phyloP scores from a whole-genome alignment of 2,329 filamentous ascomycete genomes.

The Penicillium sp. region DNA sequence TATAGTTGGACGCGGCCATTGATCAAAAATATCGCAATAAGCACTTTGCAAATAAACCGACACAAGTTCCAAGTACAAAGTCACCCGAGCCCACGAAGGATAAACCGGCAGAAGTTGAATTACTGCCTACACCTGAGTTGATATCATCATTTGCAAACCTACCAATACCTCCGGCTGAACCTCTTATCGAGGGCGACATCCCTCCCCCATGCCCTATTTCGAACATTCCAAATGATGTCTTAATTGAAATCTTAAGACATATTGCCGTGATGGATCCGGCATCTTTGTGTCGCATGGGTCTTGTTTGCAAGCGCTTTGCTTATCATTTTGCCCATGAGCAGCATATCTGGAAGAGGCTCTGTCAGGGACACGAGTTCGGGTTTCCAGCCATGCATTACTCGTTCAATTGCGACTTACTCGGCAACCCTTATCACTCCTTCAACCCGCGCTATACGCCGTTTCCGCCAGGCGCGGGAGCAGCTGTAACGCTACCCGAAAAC shows the following conservation, averaged over 20 bases:
- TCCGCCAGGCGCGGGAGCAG: conserved; percentile 20
- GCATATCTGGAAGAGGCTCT: conserved; percentile 76
- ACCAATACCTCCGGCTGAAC: conserved; percentile 63
- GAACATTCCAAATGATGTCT: conserved; percentile 74
- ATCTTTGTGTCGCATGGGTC: conserved; percentile 68
- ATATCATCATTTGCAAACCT: conserved; percentile 70
- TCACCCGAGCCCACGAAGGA: conserved; percentile 57
- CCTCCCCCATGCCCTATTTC: conserved; percentile 77
- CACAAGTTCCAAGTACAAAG: conserved; percentile 37
- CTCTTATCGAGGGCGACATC: conserved; percentile 67
- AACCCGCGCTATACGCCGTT: conserved; percentile 33
- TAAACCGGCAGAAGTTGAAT: conserved; percentile 27
- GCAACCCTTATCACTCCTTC: conserved; percentile 36
- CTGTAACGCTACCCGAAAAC: conserved; percentile 31
- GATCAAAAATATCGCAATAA: conserved; percentile 87
- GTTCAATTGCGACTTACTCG: conserved; percentile 61
- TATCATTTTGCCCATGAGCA: conserved; percentile 82
- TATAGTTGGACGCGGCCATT: conserved; percentile 74
- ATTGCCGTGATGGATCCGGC: conserved; percentile 73
- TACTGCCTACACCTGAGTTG: conserved; percentile 60
- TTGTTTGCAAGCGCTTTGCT: conserved; percentile 82
- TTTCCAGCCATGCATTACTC: conserved; percentile 80
- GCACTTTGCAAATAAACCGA: conserved; percentile 68
- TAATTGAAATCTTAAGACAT: conserved; percentile 72
- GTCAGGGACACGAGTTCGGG: conserved; percentile 67